Base-by-base conservation (phyloP, 495 filamentous ascomycete species). In the Durotheca rogersii region DNA sequence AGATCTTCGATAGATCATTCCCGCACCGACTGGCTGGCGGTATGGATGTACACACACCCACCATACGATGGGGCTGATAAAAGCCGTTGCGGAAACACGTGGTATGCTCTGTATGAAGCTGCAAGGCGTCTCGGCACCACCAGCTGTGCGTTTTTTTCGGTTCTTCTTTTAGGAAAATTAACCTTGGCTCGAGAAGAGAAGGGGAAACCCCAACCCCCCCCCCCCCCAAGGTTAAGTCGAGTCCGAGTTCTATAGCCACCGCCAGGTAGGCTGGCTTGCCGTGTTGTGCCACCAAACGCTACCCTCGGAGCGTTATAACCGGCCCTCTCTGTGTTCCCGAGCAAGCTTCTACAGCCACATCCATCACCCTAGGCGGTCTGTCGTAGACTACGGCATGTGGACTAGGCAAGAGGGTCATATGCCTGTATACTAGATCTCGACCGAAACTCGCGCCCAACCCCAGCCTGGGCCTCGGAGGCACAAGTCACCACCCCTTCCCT, bases 1-100 rank as follows among this genome's bases (percentile, higher is more conserved):
- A 18, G 34, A 58, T 46, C 32, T 45, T 42, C 15, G 15, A 17
- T 41, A 34, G 39, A 45, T 53, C 39, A 50, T 41, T 58, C 44
- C 49, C 44, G 46, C 49, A 53, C 34, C 3, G 29, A 34, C 17
- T 33, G 30, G 27, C 14, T 16, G 10, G 41, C n/a, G 23, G 23
- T 27, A 27, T 27, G n/a, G n/a, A n/a, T n/a, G 23, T 27, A 27
- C 23, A 27, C 4, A 27, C 9, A 27, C 4, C n/a, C n/a, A n/a
- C n/a, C n/a, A 27, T 4, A 9, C 23, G 9, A 27, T 27, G 23
- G 23, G 23, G 23, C 23, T 27, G 23, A 27, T 4, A 27, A 27
- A 27, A 27, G 23, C 23, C 23, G 23, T 27, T 27, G 23, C 23
- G 9, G 23, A 27, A 27, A 27, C 23, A 35, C 32, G 32, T 35